Conservation (phyloP, 2,329 filamentous ascomycete species). For the Sclerotinia spermophila region DNA sequence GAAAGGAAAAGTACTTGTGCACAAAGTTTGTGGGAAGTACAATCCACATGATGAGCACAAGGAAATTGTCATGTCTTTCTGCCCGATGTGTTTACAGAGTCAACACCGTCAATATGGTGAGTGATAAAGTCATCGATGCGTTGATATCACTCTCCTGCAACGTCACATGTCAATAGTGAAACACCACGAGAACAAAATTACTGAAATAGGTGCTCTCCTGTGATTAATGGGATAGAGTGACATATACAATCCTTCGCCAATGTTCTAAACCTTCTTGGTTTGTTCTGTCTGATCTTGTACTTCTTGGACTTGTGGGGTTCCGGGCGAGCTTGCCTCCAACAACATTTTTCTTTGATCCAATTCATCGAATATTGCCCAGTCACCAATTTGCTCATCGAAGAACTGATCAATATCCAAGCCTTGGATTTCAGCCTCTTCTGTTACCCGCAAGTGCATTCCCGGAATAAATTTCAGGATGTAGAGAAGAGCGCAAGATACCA, state of each 20-base stretch:
- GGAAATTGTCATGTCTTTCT: not conserved
- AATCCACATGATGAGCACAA: not conserved
- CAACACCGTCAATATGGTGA: too few species aligned
- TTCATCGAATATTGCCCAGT: conserved; percentile 37
- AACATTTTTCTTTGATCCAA: conserved; percentile 24
- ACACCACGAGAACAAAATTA: not conserved
- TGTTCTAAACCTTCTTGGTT: not conserved
- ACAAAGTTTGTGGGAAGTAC: not conserved
- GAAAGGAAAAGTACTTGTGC: not conserved
- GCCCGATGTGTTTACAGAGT: not conserved
- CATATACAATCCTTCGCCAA: not conserved
- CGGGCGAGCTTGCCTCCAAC: conserved; percentile 21
- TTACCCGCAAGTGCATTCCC: conserved; percentile 51
- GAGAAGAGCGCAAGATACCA: conserved; percentile 49
- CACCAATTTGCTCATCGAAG: conserved; percentile 43
- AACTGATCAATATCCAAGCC: conserved; percentile 52
- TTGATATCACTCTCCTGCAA: not conserved
- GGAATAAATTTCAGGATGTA: conserved; percentile 56
- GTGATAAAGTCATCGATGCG: not conserved
- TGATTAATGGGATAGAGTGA: not conserved
- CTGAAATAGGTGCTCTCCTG: not conserved
- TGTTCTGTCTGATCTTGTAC: conserved; percentile 5
- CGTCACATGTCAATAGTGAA: not conserved
- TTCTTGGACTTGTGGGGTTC: conserved; percentile 23
- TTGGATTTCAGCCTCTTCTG: conserved; percentile 51